Percentiles rank a stretch among this genome's conserved stretches.
Conservation (phyloP, 2,329 filamentous ascomycete species). For the Hymenoscyphus fructigenus region DNA sequence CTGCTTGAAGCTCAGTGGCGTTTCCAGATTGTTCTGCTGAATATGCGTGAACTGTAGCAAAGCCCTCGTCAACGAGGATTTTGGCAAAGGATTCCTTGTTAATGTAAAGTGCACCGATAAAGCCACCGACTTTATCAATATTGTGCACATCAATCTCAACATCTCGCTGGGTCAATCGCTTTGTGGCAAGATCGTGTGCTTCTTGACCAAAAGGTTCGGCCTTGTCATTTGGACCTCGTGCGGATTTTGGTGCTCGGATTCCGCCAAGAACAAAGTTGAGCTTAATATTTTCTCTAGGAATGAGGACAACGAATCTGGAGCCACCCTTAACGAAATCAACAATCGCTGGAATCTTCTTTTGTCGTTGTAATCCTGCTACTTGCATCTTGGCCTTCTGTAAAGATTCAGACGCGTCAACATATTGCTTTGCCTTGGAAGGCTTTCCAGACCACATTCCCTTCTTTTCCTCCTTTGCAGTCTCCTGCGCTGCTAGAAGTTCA, state of each 20-base stretch:
- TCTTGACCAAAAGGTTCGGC: constrained; percentile 95
- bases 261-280: constrained; percentile 92
- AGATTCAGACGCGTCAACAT: constrained; percentile 86
- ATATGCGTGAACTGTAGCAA: constrained; percentile 89
- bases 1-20: constrained; percentile 79
- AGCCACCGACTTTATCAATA: constrained; percentile 94
- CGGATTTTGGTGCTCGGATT: constrained; percentile 85
- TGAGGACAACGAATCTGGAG: constrained; percentile 86
- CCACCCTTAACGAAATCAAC: constrained; percentile 99
- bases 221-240: constrained; percentile 72
- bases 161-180: constrained; percentile 87
- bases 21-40: constrained; percentile 96
- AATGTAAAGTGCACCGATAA: constrained; percentile 92
- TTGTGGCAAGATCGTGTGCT: constrained; percentile 86
- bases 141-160: constrained; percentile 94
- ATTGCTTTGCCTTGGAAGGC: constrained; percentile 77
- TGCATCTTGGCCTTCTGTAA: constrained; percentile 95
- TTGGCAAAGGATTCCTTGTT: constrained; percentile 96
- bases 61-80: constrained; percentile 86
- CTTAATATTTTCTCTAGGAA: constrained; percentile 91
- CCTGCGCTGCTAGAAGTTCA: constrained; percentile 76
- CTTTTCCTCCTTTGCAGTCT: constrained; percentile 78
- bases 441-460: constrained; percentile 97
- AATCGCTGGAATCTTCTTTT: constrained; percentile 88
- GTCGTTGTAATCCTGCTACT: constrained; percentile 79